Evolutionary conservation across 2,329 filamentous ascomycete species (phyloP).

Genomic region (Cytospora piceae): DNA sequence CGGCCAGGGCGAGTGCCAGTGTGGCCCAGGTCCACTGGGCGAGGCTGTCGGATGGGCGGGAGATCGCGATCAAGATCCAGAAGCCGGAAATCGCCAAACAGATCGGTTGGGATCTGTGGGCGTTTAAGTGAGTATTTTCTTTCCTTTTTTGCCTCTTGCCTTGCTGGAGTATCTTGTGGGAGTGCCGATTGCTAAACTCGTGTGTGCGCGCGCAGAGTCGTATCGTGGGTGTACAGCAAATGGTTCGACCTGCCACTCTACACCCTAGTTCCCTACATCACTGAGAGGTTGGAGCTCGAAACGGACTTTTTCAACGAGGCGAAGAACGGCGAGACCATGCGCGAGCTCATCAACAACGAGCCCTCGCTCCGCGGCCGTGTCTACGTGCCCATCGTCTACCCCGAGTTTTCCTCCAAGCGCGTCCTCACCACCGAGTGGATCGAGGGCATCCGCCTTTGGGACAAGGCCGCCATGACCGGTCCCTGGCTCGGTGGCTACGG

Average conservation of each 20-base stretch:
- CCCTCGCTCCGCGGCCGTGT: constrained; percentile 77
- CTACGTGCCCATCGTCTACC: constrained; percentile 85
- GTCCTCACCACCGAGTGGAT: constrained; percentile 98
- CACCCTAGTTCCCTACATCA: constrained; percentile 87
- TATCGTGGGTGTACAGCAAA: constrained; percentile 79
- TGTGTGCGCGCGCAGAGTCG: constrained; percentile 56
- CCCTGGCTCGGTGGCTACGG: constrained; percentile 80
- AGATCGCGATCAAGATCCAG: constrained; percentile 95
- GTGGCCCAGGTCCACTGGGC: constrained; percentile 99
- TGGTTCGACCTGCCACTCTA: constrained; percentile 95
- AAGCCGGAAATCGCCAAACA: constrained; percentile 92
- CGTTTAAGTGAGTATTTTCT: constrained; percentile 73
- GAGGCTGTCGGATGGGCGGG: constrained; percentile 78
- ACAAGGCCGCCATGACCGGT: constrained; percentile 78
- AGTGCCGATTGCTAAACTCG: background rate
- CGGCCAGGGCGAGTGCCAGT: constrained; percentile 76
- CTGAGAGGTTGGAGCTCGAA: constrained; percentile 87
- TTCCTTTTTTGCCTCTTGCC: background rate
- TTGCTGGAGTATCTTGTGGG: constrained; percentile 27
- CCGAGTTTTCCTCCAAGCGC: constrained; percentile 78
- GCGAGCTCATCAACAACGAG: constrained; percentile 73
- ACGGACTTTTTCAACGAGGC: constrained; percentile 95
- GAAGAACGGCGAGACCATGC: constrained; percentile 84
- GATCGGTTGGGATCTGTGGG: constrained; percentile 93
- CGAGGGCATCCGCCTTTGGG: constrained; percentile 90